Base-by-base conservation (phyloP, 2,329 filamentous ascomycete genomes). In the Amauroascus verrucosus region DNA sequence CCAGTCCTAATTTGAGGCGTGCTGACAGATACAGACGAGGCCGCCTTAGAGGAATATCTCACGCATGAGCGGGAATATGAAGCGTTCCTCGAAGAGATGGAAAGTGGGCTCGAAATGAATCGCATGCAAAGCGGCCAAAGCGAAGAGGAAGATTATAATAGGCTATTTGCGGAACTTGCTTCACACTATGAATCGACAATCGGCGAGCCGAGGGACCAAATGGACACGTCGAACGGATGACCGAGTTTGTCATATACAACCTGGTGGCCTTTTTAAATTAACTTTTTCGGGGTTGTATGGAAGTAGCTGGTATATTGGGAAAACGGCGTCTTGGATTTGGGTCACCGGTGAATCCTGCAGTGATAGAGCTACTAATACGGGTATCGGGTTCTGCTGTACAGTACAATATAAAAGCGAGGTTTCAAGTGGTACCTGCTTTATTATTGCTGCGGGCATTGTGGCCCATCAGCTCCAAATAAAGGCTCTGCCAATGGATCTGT, bases 401-500 rank as follows among this genome's bases (percentile, higher is more conserved):
- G 48, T 35, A 47, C 40, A 49, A 48, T 35, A 37, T n/a, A n/a
- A n/a, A n/a, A n/a, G n/a, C n/a, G n/a, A n/a, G n/a, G n/a, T n/a
- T n/a, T n/a, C n/a, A 35, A n/a, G 54, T 26, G 37, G 35, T 45
- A 28, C 35, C 24, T 14, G 37, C n/a, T 37, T 40, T 45, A 47
- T 68, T 65, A 84, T 70, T 84, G 81, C 37, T 81, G 79, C 30
- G 82, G 77, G 50, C 72, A 70, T n/a, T n/a, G n/a, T n/a, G n/a
- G n/a, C n/a, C n/a, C n/a, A 6, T 78, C 67, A 30, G 75, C 75
- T 59, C 91, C 87, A 64, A 91, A 87, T 80, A 95, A 85, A 53
- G n/a, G n/a, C n/a, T n/a, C n/a, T n/a, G 90, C 91, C 54, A 71
- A 65, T 5, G 71, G 71, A 44, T 71, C 72, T 16, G 69, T 63